Conservation (phyloP, 2,329 filamentous ascomycete species). For the Claviceps pusilla region DNA sequence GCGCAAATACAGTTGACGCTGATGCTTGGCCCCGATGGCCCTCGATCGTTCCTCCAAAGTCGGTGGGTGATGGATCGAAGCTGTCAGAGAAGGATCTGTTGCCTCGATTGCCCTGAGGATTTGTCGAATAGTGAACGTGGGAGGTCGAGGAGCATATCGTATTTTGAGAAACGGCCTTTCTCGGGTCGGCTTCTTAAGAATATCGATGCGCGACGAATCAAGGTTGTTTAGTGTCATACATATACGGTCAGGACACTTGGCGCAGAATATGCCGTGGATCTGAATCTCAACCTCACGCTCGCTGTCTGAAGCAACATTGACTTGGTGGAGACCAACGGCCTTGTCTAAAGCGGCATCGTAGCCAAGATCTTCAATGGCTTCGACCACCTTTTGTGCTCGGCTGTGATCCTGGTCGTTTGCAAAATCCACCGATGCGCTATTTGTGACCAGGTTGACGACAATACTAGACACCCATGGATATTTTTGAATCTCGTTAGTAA, state of each 20-base stretch:
- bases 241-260: constrained; percentile 51
- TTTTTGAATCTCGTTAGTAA: constrained; percentile 44
- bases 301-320: constrained; percentile 19
- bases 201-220: constrained; percentile 29
- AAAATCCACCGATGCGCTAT: constrained; percentile 50
- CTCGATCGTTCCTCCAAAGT: constrained; percentile 71
- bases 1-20: constrained; percentile 52
- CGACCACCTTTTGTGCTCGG: constrained; percentile 19
- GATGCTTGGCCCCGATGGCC: constrained; percentile 55
- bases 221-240: constrained; percentile 38
- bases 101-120: constrained; percentile 55
- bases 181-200: constrained; percentile 41
- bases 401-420: constrained; percentile 13
- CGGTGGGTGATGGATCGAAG: constrained; percentile 62
- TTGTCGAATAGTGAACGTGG: constrained; percentile 57
- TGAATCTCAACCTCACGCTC: constrained; percentile 47
- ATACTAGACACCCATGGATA: constrained; percentile 41
- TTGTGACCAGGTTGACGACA: constrained; percentile 49
- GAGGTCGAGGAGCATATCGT: constrained; percentile 52
- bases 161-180: constrained; percentile 54
- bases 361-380: constrained; percentile 46
- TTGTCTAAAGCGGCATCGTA: constrained; percentile 48
- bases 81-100: constrained; percentile 49
- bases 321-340: constrained; percentile 26
- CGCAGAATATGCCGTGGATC: constrained; percentile 61